A percentile compares a stretch with the other conserved stretches of the same genome.
These are phyloP conservation scores for Trypanosoma avium DNA, from an alignment of 208 protist genomes.

Conservation along the genomic window DNA sequence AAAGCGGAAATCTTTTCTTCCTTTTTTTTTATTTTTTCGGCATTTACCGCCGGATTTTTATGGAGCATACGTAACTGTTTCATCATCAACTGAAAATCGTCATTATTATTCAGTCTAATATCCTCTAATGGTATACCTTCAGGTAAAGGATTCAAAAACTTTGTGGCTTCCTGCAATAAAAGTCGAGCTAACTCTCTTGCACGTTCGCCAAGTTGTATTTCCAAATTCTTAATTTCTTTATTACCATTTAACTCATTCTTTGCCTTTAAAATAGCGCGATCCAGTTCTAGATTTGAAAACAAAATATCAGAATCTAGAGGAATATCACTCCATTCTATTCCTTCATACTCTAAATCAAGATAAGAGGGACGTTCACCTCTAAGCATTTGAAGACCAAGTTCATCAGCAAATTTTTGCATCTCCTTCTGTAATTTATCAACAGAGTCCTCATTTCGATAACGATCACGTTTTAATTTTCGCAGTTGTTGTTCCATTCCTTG, in stretches of 20 bases:
- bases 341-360: conserved; percentile 45
- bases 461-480: conserved; percentile 28
- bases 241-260: conserved; percentile 19
- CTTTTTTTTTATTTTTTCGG: conserved; percentile 31
- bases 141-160: conserved; percentile 50
- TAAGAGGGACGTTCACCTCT: conserved; percentile 50
- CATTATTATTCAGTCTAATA: conserved; percentile 64
- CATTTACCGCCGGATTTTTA: conserved; percentile 45
- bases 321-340: conserved; percentile 59
- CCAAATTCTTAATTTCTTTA: conserved; percentile 40
- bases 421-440: conserved; percentile 59
- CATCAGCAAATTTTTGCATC: conserved; percentile 67
- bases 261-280: conserved; percentile 62
- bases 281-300: conserved; percentile 51
- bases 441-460: conserved; percentile 46
- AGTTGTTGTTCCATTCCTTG: conserved; percentile 20
- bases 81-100: conserved; percentile 61
- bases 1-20: conserved; percentile 51
- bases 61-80: conserved; percentile 47
- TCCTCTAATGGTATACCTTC: conserved; percentile 65
- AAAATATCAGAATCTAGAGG: conserved; percentile 50
- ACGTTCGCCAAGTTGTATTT: conserved; percentile 50
- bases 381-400: conserved; percentile 74
- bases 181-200: conserved; percentile 28
- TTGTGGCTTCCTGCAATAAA: conserved; percentile 30